Evolutionary conservation across 2,329 filamentous ascomycete species (phyloP), one percentile per base, ranked within the genome.

Genomic region (Pestalotiopsis sp.): DNA sequence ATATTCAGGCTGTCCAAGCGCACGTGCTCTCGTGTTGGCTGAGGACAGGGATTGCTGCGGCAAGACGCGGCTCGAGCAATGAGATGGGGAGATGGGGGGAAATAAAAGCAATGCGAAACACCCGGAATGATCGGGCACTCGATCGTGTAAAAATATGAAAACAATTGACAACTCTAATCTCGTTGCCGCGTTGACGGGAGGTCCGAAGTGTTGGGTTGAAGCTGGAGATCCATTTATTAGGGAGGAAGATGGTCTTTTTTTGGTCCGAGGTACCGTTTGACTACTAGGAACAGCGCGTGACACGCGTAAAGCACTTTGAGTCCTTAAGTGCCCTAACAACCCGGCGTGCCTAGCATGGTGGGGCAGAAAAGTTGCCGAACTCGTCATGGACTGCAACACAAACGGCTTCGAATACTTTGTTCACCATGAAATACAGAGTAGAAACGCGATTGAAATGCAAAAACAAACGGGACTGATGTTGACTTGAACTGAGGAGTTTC

Each of bases 11-110:
- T 36, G 27, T 36, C n/a, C 11, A 14, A 62, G 20, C 14, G 45
- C 59, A 62, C 59, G 59, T 62, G 59, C 59, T 62, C 36, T 62
- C 59, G 59, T 62, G 59, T 62, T 38, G 59, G 36, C 31, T 39
- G 31, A 41, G n/a, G 36, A 62, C 59, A 62, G 59, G 59, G 59
- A 36, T 27, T 62, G 27, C 3, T 4, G 59, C 31, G 59, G 45
- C 45, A 52, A 52, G 45, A 52, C 45, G 17, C 45, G 45, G 45
- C 45, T 52, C 45, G 45, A 52, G 45, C 45, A n/a, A n/a, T 23
- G 31, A 36, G 31, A n/a, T 52, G 45, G 45, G 17, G 45, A 7
- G 9, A 52, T 52, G 6, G 45, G 45, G 11, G 5, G 17, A 9
- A 20, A 52, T 52, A 52, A 23, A 52, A 52, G 45, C 20, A 52